Evolutionary conservation across 2,329 filamentous ascomycete species (phyloP), one percentile per base, ranked within the genome.

Genomic region (Pyrenochaeta sp.): DNA sequence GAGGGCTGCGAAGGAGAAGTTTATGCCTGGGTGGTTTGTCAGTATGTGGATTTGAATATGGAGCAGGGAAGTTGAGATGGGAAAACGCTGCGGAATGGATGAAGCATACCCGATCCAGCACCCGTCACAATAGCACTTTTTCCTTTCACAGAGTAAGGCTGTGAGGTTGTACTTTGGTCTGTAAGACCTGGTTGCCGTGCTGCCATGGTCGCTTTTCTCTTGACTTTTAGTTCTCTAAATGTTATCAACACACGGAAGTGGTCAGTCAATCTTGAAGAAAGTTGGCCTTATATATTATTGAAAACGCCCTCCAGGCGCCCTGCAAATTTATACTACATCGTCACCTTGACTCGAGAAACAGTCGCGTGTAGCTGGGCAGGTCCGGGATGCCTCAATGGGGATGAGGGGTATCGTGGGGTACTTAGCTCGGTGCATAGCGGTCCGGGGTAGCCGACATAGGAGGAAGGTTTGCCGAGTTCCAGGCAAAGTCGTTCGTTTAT

Each of bases 61-160:
- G n/a, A 47, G 7, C 32, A 19, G 12, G 45, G 13, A 36, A 50
- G 34, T n/a, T 15, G 13, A 34, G 59, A 44, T 27, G 12, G 15
- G 15, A 42, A 19, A 37, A 12, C 5, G 12, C 30, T 5, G 12
- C 12, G 24, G 15, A 7, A 12, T 24, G 13, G 4, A 7, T 30
- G 5, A 19, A 28, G 62, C 51, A 34, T 62, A 73, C 73, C 72
- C 30, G 73, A 74, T 10, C 81, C 81, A 50, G 80, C 81, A 36
- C 82, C 82, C 5, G 82, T 83, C 5, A 83, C 73, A 48, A 83
- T 76, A 5, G 81, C 81, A n/a, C 72, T 78, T 68, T 83, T 83
- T 8, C 80, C 80, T 13, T 76, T 58, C 3, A 83, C 77, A 22
- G 66, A 68, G 61, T 80, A 82, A 3, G 75, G 47, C 12, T 57